Conservation (phyloP, 805 yeast species). For the Candida orba region DNA sequence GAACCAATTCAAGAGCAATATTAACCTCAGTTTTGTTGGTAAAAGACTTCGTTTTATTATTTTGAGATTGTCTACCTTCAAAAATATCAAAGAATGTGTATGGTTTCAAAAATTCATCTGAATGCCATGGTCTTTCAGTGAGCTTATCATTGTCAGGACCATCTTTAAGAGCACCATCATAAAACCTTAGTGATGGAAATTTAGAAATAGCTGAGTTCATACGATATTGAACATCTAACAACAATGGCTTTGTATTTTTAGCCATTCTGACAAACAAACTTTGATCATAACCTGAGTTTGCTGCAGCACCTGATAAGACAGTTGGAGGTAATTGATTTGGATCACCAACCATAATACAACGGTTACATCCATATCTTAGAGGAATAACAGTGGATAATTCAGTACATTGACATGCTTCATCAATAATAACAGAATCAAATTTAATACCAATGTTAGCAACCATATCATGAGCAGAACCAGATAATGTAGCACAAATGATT, state of each 20-base stretch:
- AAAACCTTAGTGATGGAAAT: constrained; percentile 84
- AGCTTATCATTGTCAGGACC: constrained; percentile 64
- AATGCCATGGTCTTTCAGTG: constrained; percentile 75
- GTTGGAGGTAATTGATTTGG: constrained; percentile 98
- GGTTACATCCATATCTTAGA: constrained; percentile 78
- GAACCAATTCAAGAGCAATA: constrained; percentile 62
- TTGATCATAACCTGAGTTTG: constrained; percentile 75
- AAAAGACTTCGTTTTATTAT: constrained; percentile 59
- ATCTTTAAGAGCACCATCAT: constrained; percentile 62
- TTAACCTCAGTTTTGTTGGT: constrained; percentile 66
- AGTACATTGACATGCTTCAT: constrained; percentile 97
- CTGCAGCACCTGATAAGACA: constrained; percentile 83
- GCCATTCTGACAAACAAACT: constrained; percentile 94
- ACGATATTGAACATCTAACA: constrained; percentile 89
- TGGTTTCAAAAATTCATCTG: constrained; percentile 49
- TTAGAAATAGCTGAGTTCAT: constrained; percentile 91
- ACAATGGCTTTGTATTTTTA: constrained; percentile 47
- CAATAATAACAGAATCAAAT: constrained; percentile 88
- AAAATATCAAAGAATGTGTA: constrained; percentile 70
- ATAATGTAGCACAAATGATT: constrained; percentile 83
- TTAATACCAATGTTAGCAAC: constrained; percentile 65
- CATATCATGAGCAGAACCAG: constrained; percentile 91
- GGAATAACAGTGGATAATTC: constrained; percentile 91
- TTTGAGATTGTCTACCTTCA: constrained; percentile 59
- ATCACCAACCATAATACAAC: constrained; percentile 97